Evolutionary conservation across 768 basidiomycete genomes (phyloP).

Genomic region (Postia placenta): DNA sequence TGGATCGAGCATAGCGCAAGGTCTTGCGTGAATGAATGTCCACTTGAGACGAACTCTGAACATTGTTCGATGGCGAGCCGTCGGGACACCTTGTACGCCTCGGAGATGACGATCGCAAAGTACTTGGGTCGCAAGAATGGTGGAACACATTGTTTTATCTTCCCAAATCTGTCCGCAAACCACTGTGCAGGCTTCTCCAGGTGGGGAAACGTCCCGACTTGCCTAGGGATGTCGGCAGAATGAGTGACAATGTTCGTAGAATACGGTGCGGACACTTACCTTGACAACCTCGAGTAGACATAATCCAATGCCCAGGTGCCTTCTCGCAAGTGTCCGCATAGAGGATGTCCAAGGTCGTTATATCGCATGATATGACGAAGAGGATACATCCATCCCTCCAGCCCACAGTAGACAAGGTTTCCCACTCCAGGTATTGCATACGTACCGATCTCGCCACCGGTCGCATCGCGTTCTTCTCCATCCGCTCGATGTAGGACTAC

Average conservation of each 20-base stretch:
- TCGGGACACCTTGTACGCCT: constrained; percentile 90
- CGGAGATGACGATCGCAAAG: constrained; percentile 86
- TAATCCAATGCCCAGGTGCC: constrained; percentile 95
- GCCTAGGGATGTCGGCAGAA: constrained; percentile 32
- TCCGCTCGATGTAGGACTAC: constrained; percentile 81
- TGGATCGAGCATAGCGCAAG: constrained; percentile 81
- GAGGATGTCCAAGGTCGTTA: constrained; percentile 91
- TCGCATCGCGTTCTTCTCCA: constrained; percentile 88
- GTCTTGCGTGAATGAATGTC: constrained; percentile 86
- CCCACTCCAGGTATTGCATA: constrained; percentile 79
- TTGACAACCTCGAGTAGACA: constrained; percentile 57
- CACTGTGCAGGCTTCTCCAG: constrained; percentile 70
- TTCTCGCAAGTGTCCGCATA: constrained; percentile 81
- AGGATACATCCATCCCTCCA: constrained; percentile 97
- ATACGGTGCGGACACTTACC: constrained; percentile 41
- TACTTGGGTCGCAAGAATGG: constrained; percentile 93
- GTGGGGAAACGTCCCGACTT: constrained; percentile 56
- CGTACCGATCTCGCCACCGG: constrained; percentile 69
- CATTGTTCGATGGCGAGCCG: constrained; percentile 78
- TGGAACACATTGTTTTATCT: constrained; percentile 66
- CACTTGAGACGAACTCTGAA: constrained; percentile 79
- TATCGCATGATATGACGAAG: constrained; percentile 77
- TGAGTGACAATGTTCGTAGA: constrained; percentile 6
- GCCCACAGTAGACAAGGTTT: constrained; percentile 81
- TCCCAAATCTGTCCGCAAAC: constrained; percentile 85